Base-by-base conservation (phyloP, 495 filamentous ascomycete species). In the Talaromyces ruber region DNA sequence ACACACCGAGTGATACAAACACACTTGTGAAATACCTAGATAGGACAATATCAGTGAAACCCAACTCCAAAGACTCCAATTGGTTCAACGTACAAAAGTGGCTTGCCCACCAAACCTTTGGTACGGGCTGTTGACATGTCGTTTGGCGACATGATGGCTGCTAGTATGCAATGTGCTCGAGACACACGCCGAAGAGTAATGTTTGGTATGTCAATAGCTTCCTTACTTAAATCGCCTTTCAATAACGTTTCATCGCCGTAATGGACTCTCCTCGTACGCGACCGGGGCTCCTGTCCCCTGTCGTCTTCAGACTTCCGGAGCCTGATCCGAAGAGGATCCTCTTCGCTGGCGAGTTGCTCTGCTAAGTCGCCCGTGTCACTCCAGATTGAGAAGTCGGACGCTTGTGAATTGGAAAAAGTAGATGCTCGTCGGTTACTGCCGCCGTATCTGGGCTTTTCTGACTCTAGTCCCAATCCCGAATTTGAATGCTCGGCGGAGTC, bases 1-100 rank as follows among this genome's bases (percentile, higher is more conserved):
- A 98, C 26, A 98, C 94, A 25, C 94, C 94, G 70, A 98, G 81
- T 56, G 95, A 98, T 65, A 98, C 94, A 76, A 98, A 98, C 16
- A 98, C 89, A 72, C 90, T 96, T 32, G 95, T 97, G 71, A 98
- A 98, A 71, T 97, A 98, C 58, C 92, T 96, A 67, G 28, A 63
- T 45, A 26, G 22, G 60, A 32, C 18, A 63, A 11, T 4, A 67
- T 86, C 62, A 83, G 79, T 64, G 62, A 37, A 43, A n/a, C 6
- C 22, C 7, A 28, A 12, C 32, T 26, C 7, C 14, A 24, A 62
- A 58, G 59, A 22, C 30, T 32, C 29, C n/a, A 60, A 18, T 8
- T 14, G 50, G 56, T 51, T 58, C 53, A 24, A 79, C 88, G 68
- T 82, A 96, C 90, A 98, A 81, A 68, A 98, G 82, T 74, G 93